Evolutionary conservation across 768 basidiomycete genomes (phyloP).

Genomic region (Tephrocybe sp.): DNA sequence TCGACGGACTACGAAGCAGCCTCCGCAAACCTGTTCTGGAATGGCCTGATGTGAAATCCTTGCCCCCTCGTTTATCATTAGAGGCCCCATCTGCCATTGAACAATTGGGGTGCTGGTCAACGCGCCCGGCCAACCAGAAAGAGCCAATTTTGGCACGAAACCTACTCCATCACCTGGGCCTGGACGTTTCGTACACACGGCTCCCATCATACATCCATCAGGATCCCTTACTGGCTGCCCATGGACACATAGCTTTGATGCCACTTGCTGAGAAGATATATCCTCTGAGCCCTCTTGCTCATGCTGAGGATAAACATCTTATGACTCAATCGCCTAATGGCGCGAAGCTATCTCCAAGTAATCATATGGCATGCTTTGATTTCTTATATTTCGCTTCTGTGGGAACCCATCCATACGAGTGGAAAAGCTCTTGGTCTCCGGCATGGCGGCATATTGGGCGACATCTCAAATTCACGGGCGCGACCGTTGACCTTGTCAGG

Average conservation of each 20-base stretch:
- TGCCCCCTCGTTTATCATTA: constrained; percentile 20
- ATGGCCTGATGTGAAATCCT: constrained; percentile 47
- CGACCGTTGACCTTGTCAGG: constrained; percentile 28
- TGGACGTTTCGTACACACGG: constrained; percentile 37
- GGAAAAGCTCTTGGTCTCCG: constrained; percentile 38
- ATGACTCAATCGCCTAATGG: constrained; percentile 25
- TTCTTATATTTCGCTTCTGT: constrained; percentile 31
- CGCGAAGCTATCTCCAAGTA: constrained; percentile 25
- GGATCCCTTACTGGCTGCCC: constrained; percentile 18
- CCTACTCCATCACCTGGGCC: constrained; percentile 29
- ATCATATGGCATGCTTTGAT: constrained; percentile 34
- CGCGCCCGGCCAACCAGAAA: constrained; percentile 20
- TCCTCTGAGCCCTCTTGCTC: constrained; percentile 20
- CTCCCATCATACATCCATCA: constrained; percentile 25
- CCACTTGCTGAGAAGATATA: constrained; percentile 30
- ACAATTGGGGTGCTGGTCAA: constrained; percentile 34
- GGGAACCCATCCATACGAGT: constrained; percentile 29
- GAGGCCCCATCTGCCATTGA: constrained; percentile 13
- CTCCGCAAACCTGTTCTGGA: constrained; percentile 43
- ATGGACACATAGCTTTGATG: constrained; percentile 27
- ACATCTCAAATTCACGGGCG: constrained; percentile 34
- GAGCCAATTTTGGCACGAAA: constrained; percentile 26
- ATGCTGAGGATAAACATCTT: constrained; percentile 20
- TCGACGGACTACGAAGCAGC: constrained; percentile 34
- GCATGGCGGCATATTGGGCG: constrained; percentile 41